Evolutionary conservation across 1,284 basidiomycete species (phyloP), one percentile per base, ranked within the genome.

Genomic region (Fomitopsis pinicola): DNA sequence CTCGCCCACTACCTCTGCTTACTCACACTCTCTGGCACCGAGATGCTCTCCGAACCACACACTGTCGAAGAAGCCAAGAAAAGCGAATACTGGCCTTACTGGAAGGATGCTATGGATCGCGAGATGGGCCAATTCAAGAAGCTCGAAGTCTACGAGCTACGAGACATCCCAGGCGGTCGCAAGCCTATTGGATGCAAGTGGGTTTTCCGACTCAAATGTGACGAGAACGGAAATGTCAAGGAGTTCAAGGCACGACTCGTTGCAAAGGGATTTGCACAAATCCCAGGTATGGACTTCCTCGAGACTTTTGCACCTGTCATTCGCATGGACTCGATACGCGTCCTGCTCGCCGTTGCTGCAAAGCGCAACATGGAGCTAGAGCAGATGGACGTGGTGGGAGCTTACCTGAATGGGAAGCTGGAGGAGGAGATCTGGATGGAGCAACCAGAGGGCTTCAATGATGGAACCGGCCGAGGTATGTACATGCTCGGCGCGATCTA

Each of bases 371-470:
- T 73, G 53, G 63, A 72, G 42, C 52, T 71, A 1, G 63, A 71
- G 9, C 67, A 66, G 42, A 62, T 77, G 7, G 76, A 81, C 57
- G 66, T 82, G 0, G 72, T 72, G 6, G 71, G 69, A 0, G 73
- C 73, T 0, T 80, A 74, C 62, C 69, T 80, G 0, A 75, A 79
- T 60, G 69, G 68, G 0, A 61, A 64, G 0, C 69, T 80, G 0
- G 67, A 76, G 6, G 76, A 81, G 48, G 69, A 75, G 14, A 71
- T 80, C 9, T 79, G 76, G 52, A 79, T 80, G 76, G 19, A 56
- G 0, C 75, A 77, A 44, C 76, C 72, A 0, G 30, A 70, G 0
- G 73, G 72, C 0, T 78, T 64, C 50, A 54, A 71, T 1, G 68
- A 77, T 28, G 63, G 66, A 26, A 52, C 61, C 0, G 36, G 22